These are phyloP conservation scores for Fusarium sarcochroum DNA, from an alignment of 2,329 filamentous ascomycete genomes.

Conservation along the genomic window DNA sequence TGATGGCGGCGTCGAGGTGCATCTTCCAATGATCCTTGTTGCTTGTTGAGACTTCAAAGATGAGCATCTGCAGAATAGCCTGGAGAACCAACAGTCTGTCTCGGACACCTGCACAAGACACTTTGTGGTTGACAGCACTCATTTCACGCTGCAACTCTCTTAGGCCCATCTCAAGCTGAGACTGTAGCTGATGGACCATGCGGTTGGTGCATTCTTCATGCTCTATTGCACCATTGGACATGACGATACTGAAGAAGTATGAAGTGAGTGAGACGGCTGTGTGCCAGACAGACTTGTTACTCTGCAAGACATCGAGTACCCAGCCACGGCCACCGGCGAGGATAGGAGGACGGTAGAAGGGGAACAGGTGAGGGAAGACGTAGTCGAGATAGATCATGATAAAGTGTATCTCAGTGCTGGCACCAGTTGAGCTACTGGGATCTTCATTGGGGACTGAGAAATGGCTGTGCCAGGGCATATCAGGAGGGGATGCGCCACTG, in stretches of 20 bases:
- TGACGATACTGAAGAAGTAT: slow-evolving; percentile 68
- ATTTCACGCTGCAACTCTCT: slow-evolving; percentile 61
- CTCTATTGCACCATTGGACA: slow-evolving; percentile 52
- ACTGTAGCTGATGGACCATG: slow-evolving; percentile 58
- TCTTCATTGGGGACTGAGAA: slow-evolving; percentile 45
- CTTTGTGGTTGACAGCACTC: slow-evolving; percentile 52
- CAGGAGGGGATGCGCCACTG: slow-evolving; percentile 51
- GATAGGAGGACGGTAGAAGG: slow-evolving; percentile 71
- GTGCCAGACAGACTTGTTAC: slow-evolving; percentile 71
- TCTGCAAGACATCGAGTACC: slow-evolving; percentile 70
- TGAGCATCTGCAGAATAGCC: slow-evolving; percentile 66
- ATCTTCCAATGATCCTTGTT: slow-evolving; percentile 64
- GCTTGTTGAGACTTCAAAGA: slow-evolving; percentile 64
- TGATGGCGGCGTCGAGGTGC: slow-evolving; percentile 65
- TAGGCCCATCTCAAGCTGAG: slow-evolving; percentile 61
- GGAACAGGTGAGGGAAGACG: slow-evolving; percentile 73
- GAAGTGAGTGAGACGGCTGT: slow-evolving; percentile 68
- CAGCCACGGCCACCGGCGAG: slow-evolving; percentile 71
- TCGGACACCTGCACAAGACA: slow-evolving; percentile 49
- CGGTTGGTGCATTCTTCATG: slow-evolving; percentile 54
- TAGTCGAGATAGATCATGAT: slow-evolving; percentile 74
- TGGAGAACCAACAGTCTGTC: slow-evolving; percentile 61
- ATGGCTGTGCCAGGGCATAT: slow-evolving; percentile 53
- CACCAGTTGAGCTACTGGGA: slow-evolving; percentile 33
- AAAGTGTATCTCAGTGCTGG: slow-evolving; percentile 57